Evolutionary conservation across 2,329 filamentous ascomycete species (phyloP).

Genomic region (Leptographium wingfieldii): DNA sequence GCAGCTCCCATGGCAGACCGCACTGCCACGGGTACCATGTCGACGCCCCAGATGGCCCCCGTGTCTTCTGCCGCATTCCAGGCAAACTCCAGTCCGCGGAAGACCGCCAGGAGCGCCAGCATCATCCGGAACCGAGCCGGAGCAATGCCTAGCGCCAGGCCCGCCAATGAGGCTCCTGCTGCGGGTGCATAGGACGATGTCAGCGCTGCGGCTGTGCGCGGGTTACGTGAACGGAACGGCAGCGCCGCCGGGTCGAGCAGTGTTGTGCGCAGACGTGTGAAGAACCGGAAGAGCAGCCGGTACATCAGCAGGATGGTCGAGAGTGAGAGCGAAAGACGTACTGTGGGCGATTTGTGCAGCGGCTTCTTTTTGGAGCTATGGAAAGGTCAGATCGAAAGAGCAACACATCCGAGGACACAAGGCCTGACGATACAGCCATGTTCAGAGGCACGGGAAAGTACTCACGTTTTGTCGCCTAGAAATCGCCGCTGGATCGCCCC

Average conservation of each 20-base stretch:
- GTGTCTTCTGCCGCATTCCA: constrained; percentile 76
- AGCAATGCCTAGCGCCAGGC: constrained; percentile 67
- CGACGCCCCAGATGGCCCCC: constrained; percentile 51
- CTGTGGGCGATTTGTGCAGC: constrained; percentile 51
- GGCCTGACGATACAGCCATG: too few relatives aligned
- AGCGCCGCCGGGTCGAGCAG: constrained; percentile 68
- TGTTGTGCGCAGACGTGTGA: constrained; percentile 63
- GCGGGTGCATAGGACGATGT: constrained; percentile 79
- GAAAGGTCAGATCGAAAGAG: not conserved
- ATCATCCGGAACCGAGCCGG: constrained; percentile 56
- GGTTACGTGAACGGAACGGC: constrained; percentile 74
- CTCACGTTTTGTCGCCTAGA: constrained; percentile 18
- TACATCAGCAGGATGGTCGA: constrained; percentile 76
- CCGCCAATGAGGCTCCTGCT: constrained; percentile 79
- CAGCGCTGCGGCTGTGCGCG: constrained; percentile 57
- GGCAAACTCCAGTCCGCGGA: constrained; percentile 69
- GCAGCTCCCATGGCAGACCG: constrained; percentile 21
- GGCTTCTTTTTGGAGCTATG: constrained; percentile 31
- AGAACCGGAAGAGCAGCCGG: constrained; percentile 80
- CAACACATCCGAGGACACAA: constrained; percentile 20
- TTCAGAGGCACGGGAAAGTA: not conserved
- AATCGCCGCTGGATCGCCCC: constrained; percentile 38
- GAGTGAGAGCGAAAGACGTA: constrained; percentile 70
- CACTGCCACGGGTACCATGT: constrained; percentile 24
- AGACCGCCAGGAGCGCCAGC: constrained; percentile 69